Base-by-base conservation (phyloP, 2,329 filamentous ascomycete species). In the Xylaria sp. region DNA sequence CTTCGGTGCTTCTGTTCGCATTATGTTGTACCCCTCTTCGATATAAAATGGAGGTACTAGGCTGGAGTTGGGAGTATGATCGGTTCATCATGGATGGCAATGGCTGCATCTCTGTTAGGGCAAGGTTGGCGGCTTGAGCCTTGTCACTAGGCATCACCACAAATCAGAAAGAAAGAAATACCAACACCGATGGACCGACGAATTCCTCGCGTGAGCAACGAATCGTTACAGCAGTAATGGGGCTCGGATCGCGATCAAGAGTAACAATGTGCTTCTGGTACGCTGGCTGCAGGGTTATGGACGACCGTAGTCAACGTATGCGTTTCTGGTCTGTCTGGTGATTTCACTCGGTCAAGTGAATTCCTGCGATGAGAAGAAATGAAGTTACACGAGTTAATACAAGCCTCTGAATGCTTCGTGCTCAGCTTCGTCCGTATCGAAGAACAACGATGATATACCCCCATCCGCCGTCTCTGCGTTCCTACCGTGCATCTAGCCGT, bases 1-100 rank as follows among this genome's bases (percentile, higher is more conserved):
- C 76, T 97, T 97, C 84, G 92, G 92, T 81, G 91, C 92, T 77
- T 92, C 90, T 74, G 90, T 96, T 82, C 89, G 92, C 81, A 86
- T 96, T 81, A 96, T 96, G 92, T 85, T 96, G 80, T 96, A 96
- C 86, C 92, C 92, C 80, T 95, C 91, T 76, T 92, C 91, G 83
- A 94, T 97, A 89, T 96, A 93, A 30, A 89, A 80, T 73, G 75
- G 74, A 74, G 75, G 74, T 68, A 74, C 76, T 71, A 75, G 78
- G 77, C 77, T 76, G 80, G 81, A 83, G 81, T 84, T 84, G 82
- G 82, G 81, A 79, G 77, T 83, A 78, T 78, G 77, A 79, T 79
- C 78, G 81, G 80, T 83, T 84, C 77, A 65, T 70, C 68, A 77
- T 81, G 80, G 80, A 80, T 68, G 68, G 69, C 66, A 81, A 80